Base-by-base conservation (phyloP, 176 grass and related monocot species). In the Avena sativa region DNA sequence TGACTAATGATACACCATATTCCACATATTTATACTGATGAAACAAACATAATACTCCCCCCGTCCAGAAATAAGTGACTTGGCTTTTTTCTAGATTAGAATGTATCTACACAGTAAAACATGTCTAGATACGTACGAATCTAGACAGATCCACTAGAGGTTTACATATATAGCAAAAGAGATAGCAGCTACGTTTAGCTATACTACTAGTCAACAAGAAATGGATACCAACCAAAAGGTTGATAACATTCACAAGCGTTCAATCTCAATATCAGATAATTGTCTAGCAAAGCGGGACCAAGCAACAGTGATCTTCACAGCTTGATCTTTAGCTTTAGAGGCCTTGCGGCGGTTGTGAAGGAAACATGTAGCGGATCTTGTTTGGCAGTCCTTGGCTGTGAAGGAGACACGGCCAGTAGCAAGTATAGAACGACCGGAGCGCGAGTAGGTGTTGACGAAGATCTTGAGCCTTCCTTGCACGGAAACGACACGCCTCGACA, bases 381-480 rank as follows among this genome's bases (percentile, higher is more conserved):
- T 68, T 9, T 68, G 65, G 15, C 65, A 68, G 36, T 68, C 65
- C 30, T 68, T 68, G 28, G 65, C 65, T 68, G 13, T 68, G 64
- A 68, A 68, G 0, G 30, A 34, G 64, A 34, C 64, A 34, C 64
- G 64, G 13, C 64, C 64, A 17, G 13, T 67, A 34, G 64, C 64
- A 34, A 32, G 26, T 30, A 67, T 16, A 34, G 28, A 32, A 19
- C 32, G 32, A 34, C 66, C 66, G 7, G 66, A 69, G 32, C 30
- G 66, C 8, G 66, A 69, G 32, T 69, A 40, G 6, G 67, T 43
- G 1, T 70, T 3, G 19, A 70, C 20, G 65, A 36, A 68, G 30
- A 68, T 16, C 30, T 68, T 68, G 65, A 70, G 67, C 34, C 67
- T 40, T 20, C 67, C 67, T 70, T 70, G 34, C 11, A 70, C 67